Conservation (phyloP, 1,284 basidiomycete species). For the Ustilago trichophora region DNA sequence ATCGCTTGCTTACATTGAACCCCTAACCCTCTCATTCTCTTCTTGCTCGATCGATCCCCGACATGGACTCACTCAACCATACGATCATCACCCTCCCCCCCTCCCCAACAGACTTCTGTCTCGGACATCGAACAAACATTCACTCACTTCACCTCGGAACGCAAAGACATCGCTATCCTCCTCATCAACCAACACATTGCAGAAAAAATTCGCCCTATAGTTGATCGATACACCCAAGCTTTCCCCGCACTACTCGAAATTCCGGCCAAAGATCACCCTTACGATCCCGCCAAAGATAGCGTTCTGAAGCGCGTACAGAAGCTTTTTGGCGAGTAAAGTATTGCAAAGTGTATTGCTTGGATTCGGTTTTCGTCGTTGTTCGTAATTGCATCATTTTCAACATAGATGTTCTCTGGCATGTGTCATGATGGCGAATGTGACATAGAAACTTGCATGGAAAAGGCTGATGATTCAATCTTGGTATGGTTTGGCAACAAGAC, state of each 20-base stretch:
- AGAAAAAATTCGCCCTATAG: slow-evolving; percentile 93
- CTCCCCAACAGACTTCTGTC: slow-evolving; percentile 50
- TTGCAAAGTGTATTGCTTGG: no score
- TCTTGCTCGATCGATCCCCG: no score
- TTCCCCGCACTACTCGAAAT: slow-evolving; percentile 98
- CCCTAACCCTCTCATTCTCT: background rate
- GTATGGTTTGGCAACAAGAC: no score
- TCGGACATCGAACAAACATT: slow-evolving; percentile 63
- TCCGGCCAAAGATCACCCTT: slow-evolving; percentile 80
- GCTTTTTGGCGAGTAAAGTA: slow-evolving; percentile 12
- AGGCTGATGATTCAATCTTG: no score
- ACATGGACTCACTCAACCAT: no score
- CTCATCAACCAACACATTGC: slow-evolving; percentile 67
- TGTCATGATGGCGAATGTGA: no score
- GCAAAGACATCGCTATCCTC: slow-evolving; percentile 65
- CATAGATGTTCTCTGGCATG: no score
- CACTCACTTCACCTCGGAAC: slow-evolving; percentile 53
- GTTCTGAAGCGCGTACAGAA: slow-evolving; percentile 96
- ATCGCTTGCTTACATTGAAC: no score
- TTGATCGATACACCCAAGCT: slow-evolving; percentile 92
- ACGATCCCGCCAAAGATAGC: slow-evolving; percentile 91
- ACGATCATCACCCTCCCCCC: no score
- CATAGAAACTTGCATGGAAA: no score
- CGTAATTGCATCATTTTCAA: no score
- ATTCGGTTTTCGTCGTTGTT: no score